Percentiles rank a stretch among this genome's conserved stretches.
These are phyloP conservation scores for Trichosporon sp. DNA, from an alignment of 1,284 basidiomycete genomes.

Conservation along the genomic window DNA sequence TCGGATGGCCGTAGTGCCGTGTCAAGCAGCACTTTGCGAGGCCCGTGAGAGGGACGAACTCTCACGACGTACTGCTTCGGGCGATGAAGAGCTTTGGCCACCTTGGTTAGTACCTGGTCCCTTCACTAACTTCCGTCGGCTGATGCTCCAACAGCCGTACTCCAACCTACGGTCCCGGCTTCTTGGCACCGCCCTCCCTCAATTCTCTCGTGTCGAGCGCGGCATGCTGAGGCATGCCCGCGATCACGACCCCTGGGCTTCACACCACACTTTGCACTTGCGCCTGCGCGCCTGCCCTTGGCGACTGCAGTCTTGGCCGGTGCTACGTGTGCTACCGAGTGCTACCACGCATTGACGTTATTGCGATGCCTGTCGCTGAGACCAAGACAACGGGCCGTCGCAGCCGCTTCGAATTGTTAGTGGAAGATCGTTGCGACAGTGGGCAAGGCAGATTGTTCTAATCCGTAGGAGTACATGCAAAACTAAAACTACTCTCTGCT, in stretches of 20 bases:
- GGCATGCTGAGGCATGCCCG: background rate
- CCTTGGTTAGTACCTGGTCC: background rate
- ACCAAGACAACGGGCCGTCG: no score
- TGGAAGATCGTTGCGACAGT: background rate
- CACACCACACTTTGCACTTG: background rate
- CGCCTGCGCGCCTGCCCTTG: background rate
- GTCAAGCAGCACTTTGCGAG: background rate
- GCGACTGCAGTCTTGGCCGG: background rate
- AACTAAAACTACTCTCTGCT: constrained; percentile 3
- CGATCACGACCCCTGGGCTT: background rate
- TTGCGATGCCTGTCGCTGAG: no score
- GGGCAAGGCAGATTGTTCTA: background rate
- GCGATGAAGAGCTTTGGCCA: background rate
- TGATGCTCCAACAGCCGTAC: background rate
- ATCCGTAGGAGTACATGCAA: background rate
- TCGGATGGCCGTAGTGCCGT: background rate
- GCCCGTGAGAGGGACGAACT: background rate
- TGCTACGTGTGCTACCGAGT: background rate
- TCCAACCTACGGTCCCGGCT: background rate
- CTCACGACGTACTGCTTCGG: background rate
- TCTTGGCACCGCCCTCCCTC: background rate
- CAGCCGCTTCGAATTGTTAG: no score
- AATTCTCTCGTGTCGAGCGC: background rate
- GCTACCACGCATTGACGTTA: background rate
- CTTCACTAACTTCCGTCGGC: background rate